These are phyloP conservation scores for Pyrenochaeta sp. DNA, from an alignment of 2,329 filamentous ascomycete genomes.

Conservation along the genomic window DNA sequence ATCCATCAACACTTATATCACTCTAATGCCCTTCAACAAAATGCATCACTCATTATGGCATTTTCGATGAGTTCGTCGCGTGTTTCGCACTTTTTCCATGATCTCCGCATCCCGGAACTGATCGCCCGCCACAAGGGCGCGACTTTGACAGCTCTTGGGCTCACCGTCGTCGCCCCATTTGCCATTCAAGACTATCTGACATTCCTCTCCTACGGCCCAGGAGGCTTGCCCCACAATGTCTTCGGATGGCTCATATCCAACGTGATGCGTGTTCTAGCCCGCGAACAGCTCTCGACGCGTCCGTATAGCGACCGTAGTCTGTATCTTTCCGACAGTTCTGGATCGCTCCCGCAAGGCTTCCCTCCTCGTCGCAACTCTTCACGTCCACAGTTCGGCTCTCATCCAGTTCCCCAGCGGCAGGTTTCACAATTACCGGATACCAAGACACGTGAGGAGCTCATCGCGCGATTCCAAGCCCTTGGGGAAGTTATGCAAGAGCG, in stretches of 20 bases:
- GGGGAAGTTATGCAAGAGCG: slow-evolving; percentile 16
- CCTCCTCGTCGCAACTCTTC: slow-evolving; percentile 19
- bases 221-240: slow-evolving; percentile 56
- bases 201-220: slow-evolving; percentile 50
- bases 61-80: background rate
- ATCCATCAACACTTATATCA: background rate
- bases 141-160: slow-evolving; percentile 14
- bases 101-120: background rate
- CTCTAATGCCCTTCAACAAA: background rate
- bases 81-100: background rate
- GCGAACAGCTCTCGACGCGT: slow-evolving; percentile 43
- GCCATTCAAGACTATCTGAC: slow-evolving; percentile 47
- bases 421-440: slow-evolving; percentile 26
- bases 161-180: slow-evolving; percentile 18
- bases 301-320: slow-evolving; percentile 26
- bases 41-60: background rate
- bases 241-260: slow-evolving; percentile 51
- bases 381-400: slow-evolving; percentile 23
- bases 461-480: background rate
- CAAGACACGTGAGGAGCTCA: slow-evolving; percentile 15
- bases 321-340: slow-evolving; percentile 16
- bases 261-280: slow-evolving; percentile 42
- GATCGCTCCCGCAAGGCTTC: slow-evolving; percentile 21
- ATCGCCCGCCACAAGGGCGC: slow-evolving; percentile 17
- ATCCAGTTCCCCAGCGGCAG: slow-evolving; percentile 29